Evolutionary conservation across 2,329 filamentous ascomycete species (phyloP).

Genomic region (Diaporthe sp.): DNA sequence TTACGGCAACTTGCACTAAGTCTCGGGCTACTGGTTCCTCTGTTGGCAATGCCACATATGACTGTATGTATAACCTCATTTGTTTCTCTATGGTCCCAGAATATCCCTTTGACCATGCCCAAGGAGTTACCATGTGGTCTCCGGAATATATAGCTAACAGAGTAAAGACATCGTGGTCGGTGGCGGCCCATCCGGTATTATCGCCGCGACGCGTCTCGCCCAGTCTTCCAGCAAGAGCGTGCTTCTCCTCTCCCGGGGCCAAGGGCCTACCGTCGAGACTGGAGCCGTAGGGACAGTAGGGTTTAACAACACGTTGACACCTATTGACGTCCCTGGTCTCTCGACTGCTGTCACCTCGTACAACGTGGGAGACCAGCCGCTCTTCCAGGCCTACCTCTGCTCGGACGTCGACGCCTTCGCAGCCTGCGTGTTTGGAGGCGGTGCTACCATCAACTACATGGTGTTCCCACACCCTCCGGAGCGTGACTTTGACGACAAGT

Average conservation of each 20-base stretch:
- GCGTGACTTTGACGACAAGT: slow-evolving; percentile 48
- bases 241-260: slow-evolving; percentile 18
- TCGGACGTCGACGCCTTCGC: slow-evolving; percentile 19
- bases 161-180: slow-evolving; percentile 8
- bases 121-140: rapidly evolving
- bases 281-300: neutral
- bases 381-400: slow-evolving; percentile 34
- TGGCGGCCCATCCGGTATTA: slow-evolving; percentile 12
- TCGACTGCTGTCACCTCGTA: slow-evolving; percentile 29
- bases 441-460: slow-evolving; percentile 24
- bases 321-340: slow-evolving; percentile 18
- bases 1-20: neutral
- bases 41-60: slow-evolving; percentile 13
- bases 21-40: neutral
- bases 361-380: slow-evolving; percentile 43
- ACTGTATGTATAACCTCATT: neutral
- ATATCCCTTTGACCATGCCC: neutral
- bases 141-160: neutral
- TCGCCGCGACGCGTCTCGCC: slow-evolving; percentile 18
- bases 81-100: neutral
- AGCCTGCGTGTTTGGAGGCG: slow-evolving; percentile 14
- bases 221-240: slow-evolving; percentile 27
- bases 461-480: slow-evolving; percentile 13
- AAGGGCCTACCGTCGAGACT: neutral
- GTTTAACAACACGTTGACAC: slow-evolving; percentile 3